Evolutionary conservation across 257 asterid genomes (phyloP).

Genomic region (Anisodus tanguticus): DNA sequence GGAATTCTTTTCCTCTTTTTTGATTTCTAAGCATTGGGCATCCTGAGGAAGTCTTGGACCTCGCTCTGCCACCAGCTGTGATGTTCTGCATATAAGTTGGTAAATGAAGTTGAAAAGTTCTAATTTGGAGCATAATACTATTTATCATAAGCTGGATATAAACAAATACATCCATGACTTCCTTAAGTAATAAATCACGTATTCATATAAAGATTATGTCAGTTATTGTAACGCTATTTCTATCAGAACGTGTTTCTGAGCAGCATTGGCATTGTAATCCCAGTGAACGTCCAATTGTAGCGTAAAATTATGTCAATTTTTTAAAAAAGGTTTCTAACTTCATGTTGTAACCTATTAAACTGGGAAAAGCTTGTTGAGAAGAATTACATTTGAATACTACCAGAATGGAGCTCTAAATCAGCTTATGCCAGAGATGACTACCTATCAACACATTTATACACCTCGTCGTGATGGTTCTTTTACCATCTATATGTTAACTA

Average conservation of each 20-base stretch:
- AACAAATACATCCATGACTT: conserved; percentile 12
- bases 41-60: conserved; percentile 62
- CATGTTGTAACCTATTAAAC: background rate
- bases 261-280: background rate
- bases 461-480: background rate
- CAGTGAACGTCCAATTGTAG: background rate
- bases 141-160: background rate
- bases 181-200: background rate
- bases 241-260: background rate
- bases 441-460: conserved; percentile 21
- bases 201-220: background rate
- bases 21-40: conserved; percentile 82
- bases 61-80: conserved; percentile 60
- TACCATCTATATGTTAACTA: background rate
- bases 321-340: background rate
- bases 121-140: conserved; percentile 2
- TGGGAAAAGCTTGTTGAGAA: background rate
- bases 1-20: conserved; percentile 62
- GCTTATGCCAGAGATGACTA: conserved; percentile 22
- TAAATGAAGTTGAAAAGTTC: conserved; percentile 37
- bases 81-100: conserved; percentile 56
- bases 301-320: background rate
- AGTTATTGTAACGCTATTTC: background rate
- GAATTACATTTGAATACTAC: background rate
- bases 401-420: background rate